Base-by-base conservation (phyloP, 495 filamentous ascomycete species). In the Podospora tetraspora region DNA sequence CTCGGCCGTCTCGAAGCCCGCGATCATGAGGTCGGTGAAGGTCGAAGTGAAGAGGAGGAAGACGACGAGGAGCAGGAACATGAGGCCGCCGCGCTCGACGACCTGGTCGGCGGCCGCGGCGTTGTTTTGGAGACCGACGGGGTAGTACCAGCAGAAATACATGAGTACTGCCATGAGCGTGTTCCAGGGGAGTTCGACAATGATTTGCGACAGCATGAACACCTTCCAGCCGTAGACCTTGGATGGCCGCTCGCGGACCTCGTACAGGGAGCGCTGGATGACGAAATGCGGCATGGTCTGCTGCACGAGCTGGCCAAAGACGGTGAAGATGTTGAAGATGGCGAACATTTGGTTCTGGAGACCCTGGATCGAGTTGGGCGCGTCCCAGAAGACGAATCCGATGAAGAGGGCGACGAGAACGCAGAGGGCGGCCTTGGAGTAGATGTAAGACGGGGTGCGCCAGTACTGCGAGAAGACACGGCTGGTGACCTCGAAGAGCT, bases 401-500 rank as follows among this genome's bases (percentile, higher is more conserved):
- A 94, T 93, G 80, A 96, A 96, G 4, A 96, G 80, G 1, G 84
- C 85, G 69, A 89, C 80, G 27, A 84, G 73, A 27, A 83, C 74
- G 71, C 86, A 89, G 56, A 91, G 84, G 22, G 80, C 75, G 11
- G 78, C 66, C 78, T 89, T 89, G 60, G 91, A 90, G 76, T 92
- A 94, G 71, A 96, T 89, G 79, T 97, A 97, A 0, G 85, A 84
- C 2, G 93, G 93, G 11, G 89, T 93, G 57, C 94, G 89, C 91
- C 92, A 97, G 80, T 94, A 96, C 74, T 96, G 91, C 76, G 94
- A 81, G 80, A 95, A 94, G 71, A 94, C 88, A 64, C 93, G 84
- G 77, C 79, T 71, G 13, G 80, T 82, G 62, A 89, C 87, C 58
- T 80, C 78, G 63, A 68, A 74, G 27, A 89, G 76, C 74, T 92